Evolutionary conservation across 108 stramenopile species (phyloP), one percentile per base, ranked within the genome.

Genomic region (Stephanodiscus triporus): DNA sequence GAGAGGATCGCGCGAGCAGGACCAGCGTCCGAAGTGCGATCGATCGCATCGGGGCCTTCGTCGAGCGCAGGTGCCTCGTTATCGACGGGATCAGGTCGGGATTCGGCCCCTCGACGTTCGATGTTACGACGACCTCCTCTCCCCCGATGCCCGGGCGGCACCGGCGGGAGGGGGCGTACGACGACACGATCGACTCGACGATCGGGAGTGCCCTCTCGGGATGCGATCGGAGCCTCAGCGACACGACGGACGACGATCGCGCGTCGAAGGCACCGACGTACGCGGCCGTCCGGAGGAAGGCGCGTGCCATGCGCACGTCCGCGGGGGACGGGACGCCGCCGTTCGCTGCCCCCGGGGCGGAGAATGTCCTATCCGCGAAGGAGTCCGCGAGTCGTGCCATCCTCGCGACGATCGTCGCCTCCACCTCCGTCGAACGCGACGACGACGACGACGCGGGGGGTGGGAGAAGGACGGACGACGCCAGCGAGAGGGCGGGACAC

Each of bases 51-150:
- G 62, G 58, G 4, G 38, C 48, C 50, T 82, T 83, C 26, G 73
- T 40, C 10, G 82, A 83, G 65, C 73, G 70, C 30, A 83, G 66
- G 43, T 80, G 82, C 47, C 68, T 75, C 22, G 67, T 75, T 17
- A 43, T 49, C 16, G 74, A 72, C 10, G 78, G 13, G 2, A 75
- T 16, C 20, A 80, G 48, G 22, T 70, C 61, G n/a, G 68, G 50
- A 19, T 42, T 27, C 51, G n/a, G n/a, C n/a, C 9, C 26, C 8
- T 59, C 56, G 43, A 14, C 40, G 40, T n/a, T n/a, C n/a, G n/a
- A n/a, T n/a, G n/a, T n/a, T n/a, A n/a, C n/a, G n/a, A n/a, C n/a
- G n/a, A n/a, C n/a, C n/a, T n/a, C n/a, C n/a, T n/a, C n/a, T n/a
- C n/a, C n/a, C n/a, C n/a, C n/a, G n/a, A n/a, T n/a, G n/a, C n/a